Evolutionary conservation across 371 early-diverging fungal species (phyloP), one percentile per base, ranked within the genome.

Genomic region (Saksenaea oblongispora): DNA sequence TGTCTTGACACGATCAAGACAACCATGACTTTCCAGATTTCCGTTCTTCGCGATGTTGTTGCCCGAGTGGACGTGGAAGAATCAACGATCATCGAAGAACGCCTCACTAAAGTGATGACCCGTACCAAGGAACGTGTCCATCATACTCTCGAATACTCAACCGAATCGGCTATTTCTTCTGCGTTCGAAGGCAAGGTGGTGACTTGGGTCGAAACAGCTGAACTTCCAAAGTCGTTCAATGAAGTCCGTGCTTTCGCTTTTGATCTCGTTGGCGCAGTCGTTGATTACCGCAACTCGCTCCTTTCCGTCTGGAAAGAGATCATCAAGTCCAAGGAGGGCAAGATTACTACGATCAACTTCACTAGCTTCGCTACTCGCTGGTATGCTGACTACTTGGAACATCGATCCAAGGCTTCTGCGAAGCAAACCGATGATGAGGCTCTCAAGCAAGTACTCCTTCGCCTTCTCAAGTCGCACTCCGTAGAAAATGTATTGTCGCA

Each of bases 181-280:
- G 73, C 69, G n/a, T 76, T 76, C 41, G 73, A 76, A 64, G 76
- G 76, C 39, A 79, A 76, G 61, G 62, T 71, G 24, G 62, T 76
- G 15, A 71, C 74, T 27, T 74, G 74, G 76, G 65, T 74, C 9
- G 70, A 79, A 62, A 72, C 74, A 54, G 54, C 71, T 14, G 58
- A 68, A 24, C 57, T 79, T 35, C 76, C 76, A 18, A 62, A 42
- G 9, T 69, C 71, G 13, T 79, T 79, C 61, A 66, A 62, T 26
- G 62, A 66, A 54, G 75, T 76, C 34, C 68, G 70, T 41, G 71
- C 64, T 15, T 68, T 76, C 63, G 76, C 74, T 34, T 76, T 79
- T 62, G 80, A 79, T 47, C 53, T 79, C 22, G 56, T 69, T 53
- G 80, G 71, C 37, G 71, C 76, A 11, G 62, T 74, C 15, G 68